Evolutionary conservation across 129 eudicot genomes (phyloP), one percentile per base, ranked within the genome.

Genomic region (Pulicaria dysenterica): DNA sequence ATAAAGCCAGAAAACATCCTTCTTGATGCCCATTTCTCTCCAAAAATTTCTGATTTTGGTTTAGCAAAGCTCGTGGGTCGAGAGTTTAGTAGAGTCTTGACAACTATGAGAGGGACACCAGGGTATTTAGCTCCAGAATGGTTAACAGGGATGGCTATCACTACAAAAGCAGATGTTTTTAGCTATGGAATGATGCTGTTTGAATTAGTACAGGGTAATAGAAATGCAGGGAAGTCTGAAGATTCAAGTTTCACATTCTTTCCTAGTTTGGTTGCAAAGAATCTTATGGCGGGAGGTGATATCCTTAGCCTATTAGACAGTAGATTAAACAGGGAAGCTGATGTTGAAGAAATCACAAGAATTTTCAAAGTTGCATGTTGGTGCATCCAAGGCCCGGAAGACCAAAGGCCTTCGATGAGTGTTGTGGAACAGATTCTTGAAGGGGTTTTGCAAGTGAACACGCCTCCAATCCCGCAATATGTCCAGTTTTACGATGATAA

Each of bases 101-200:
- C 96, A 10, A 90, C 91, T 9, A 73, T 87, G 69, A 80, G 94
- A 77, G 96, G 94, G 34, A 83, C 91, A 59, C 48, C 84, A 63
- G 94, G 94, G 12, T 87, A 90, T 59, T 80, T 90, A 64, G 94
- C 91, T 17, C 94, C 94, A 0, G 89, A 90, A 80, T 87, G 91
- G 96, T 61, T 90, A 65, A 76, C 89, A 19, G 94, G 94, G 58
- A 78, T 83, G 14, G 89, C 91, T 13, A 62, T 90, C 42, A 90
- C 91, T 66, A 79, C 89, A 37, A 90, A 90, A 80, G 89, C 91
- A 0, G 96, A 90, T 64, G 89, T 87, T 19, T 90, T 73, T 64
- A 90, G 96, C 78, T 90, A 87, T n/a, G 94, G 96, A 15, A 87
- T 90, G 96, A 79, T 83, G 87, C 77, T 87, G 14, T 81, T 90